Evolutionary conservation across 768 basidiomycete species (phyloP).

Genomic region (Tylopilus balloui): DNA sequence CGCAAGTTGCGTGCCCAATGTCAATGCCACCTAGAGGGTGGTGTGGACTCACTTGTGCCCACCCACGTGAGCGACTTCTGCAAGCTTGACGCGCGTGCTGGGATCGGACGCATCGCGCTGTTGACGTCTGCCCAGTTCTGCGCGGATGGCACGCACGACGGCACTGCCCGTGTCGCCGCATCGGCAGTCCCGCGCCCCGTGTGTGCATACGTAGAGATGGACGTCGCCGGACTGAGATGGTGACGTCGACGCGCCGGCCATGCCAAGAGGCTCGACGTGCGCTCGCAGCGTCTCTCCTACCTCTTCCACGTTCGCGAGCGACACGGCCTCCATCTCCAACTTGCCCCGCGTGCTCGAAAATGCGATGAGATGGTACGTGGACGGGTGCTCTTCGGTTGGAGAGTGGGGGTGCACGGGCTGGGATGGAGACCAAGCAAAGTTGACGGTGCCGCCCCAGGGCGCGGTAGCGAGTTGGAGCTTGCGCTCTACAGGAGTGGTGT

Average conservation of each 20-base stretch:
- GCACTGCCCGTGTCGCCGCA: conserved; percentile 64
- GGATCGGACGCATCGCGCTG: conserved; percentile 24
- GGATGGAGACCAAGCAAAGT: conserved; percentile 51
- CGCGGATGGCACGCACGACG: conserved; percentile 49
- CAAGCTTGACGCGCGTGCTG: conserved; percentile 41
- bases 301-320: conserved; percentile 47
- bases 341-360: conserved; percentile 47
- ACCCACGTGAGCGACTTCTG: conserved; percentile 75
- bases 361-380: conserved; percentile 41
- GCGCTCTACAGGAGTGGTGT: conserved; percentile 47
- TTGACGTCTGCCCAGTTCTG: conserved; percentile 44
- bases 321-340: conserved; percentile 46
- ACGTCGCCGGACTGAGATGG: conserved; percentile 22
- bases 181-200: conserved; percentile 73
- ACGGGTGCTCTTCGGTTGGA: conserved; percentile 7
- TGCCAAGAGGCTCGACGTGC: conserved; percentile 31
- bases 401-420: conserved; percentile 13
- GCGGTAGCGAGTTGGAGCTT: conserved; percentile 42
- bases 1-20: not conserved
- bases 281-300: conserved; percentile 33
- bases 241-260: conserved; percentile 10
- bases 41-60: conserved; percentile 65
- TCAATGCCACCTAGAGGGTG: not conserved
- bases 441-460: conserved; percentile 53
- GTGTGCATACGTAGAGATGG: conserved; percentile 71